Evolutionary conservation across 441 rosid genomes (phyloP).

Genomic region (Breynia disticha): DNA sequence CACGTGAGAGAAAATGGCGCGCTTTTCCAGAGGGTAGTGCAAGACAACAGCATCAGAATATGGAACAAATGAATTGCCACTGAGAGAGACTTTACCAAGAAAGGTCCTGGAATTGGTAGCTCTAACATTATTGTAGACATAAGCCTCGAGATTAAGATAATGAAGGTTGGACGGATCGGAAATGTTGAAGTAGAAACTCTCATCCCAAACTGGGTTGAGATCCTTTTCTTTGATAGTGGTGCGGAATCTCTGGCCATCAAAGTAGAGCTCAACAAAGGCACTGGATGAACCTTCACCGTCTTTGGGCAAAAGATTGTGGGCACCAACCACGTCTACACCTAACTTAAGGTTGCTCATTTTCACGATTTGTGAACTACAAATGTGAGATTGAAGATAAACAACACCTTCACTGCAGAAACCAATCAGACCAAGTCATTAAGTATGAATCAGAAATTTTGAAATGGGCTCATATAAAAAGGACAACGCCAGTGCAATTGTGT

Average conservation of each 20-base stretch:
- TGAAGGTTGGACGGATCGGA: conserved; percentile 75
- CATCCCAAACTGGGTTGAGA: conserved; percentile 92
- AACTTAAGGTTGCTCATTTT: conserved; percentile 71
- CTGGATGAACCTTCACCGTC: conserved; percentile 87
- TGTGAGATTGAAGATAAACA: background rate
- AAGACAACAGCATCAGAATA: conserved; percentile 76
- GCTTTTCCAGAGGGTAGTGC: conserved; percentile 82
- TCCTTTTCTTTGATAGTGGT: conserved; percentile 81
- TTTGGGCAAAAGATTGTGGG: conserved; percentile 87
- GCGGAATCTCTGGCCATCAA: conserved; percentile 79
- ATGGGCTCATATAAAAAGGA: too few species aligned
- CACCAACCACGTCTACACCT: conserved; percentile 74
- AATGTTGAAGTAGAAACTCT: conserved; percentile 90
- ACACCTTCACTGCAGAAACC: background rate
- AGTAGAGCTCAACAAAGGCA: conserved; percentile 74
- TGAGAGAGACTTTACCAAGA: conserved; percentile 69
- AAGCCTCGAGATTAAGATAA: conserved; percentile 66
- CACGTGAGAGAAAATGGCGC: conserved; percentile 79
- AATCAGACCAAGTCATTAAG: background rate
- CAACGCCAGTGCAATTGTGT: too few species aligned
- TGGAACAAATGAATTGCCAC: conserved; percentile 81
- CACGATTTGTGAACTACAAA: background rate
- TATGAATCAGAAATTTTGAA: background rate
- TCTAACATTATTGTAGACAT: conserved; percentile 45
- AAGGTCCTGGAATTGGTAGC: conserved; percentile 60